phyloP scores from a whole-genome alignment of 106 monocot genomes.

The Dendrobium nobile region DNA sequence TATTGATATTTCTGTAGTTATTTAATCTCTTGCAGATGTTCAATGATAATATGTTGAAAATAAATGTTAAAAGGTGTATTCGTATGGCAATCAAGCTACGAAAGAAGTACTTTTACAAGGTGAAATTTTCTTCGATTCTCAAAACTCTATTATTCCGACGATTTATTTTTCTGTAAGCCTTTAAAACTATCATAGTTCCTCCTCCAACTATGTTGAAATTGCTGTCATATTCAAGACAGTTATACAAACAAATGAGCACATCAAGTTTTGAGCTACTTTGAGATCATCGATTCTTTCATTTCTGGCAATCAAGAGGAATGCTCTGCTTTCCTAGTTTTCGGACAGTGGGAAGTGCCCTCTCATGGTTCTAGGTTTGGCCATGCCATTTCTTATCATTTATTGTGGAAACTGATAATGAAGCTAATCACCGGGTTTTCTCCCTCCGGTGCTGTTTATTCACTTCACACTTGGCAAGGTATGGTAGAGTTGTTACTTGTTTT shows the following conservation, averaged over 20 bases:
- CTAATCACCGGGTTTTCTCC: neutral
- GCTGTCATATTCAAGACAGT: slow-evolving; percentile 23
- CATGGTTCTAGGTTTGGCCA: neutral
- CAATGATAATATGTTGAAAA: slow-evolving; percentile 93
- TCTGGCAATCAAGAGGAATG: neutral
- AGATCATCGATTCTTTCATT: slow-evolving; percentile 3
- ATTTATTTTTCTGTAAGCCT: neutral
- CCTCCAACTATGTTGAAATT: neutral
- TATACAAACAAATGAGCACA: slow-evolving; percentile 33
- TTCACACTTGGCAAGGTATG: neutral
- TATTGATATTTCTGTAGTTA: slow-evolving; percentile 1
- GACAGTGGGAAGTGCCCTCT: neutral
- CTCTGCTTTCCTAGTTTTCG: neutral
- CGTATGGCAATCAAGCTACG: slow-evolving; percentile 85
- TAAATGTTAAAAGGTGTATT: slow-evolving; percentile 85
- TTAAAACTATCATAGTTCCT: neutral
- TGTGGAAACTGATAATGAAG: neutral
- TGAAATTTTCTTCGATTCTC: slow-evolving; percentile 11
- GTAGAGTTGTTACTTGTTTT: neutral
- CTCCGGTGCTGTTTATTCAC: neutral
- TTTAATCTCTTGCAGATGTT: slow-evolving; percentile 60
- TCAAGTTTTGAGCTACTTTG: slow-evolving; percentile 29
- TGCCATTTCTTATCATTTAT: neutral
- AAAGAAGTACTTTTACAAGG: slow-evolving; percentile 93
- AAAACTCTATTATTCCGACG: neutral